Conservation (phyloP, 768 basidiomycete species). For the Termitomyces heimii region DNA sequence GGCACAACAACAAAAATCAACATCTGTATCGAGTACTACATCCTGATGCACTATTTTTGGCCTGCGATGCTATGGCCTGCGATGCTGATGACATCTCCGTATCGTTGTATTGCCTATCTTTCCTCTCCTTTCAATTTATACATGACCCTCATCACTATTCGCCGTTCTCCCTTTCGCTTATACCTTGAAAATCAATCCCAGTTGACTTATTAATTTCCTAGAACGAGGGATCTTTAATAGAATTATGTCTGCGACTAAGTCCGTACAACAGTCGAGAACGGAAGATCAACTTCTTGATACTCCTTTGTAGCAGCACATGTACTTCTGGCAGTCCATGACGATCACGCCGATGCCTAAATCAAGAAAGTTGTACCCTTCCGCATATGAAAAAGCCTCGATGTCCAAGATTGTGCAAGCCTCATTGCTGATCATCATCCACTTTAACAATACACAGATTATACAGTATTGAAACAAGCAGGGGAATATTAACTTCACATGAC, state of each 20-base stretch:
- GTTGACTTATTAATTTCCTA: neutral
- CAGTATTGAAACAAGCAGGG: neutral
- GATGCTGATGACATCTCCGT: neutral
- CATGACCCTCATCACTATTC: neutral
- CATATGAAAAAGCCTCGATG: neutral
- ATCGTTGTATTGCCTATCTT: slow-evolving; percentile 6
- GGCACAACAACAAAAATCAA: slow-evolving; percentile 28
- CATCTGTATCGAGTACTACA: neutral
- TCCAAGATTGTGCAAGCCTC: neutral
- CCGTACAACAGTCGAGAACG: neutral
- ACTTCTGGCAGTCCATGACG: neutral
- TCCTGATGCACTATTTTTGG: slow-evolving; percentile 3
- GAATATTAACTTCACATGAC: neutral
- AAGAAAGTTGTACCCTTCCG: neutral
- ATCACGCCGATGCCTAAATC: neutral
- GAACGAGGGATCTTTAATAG: neutral
- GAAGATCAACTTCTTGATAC: neutral
- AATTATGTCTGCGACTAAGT: neutral
- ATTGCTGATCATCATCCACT: neutral
- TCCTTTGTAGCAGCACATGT: neutral
- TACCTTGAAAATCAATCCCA: neutral
- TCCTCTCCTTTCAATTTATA: neutral
- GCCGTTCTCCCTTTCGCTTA: neutral
- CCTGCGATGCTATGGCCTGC: neutral
- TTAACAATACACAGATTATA: neutral